Base-by-base conservation (phyloP, 345 rosid species). In the Atalantia buxifolia region DNA sequence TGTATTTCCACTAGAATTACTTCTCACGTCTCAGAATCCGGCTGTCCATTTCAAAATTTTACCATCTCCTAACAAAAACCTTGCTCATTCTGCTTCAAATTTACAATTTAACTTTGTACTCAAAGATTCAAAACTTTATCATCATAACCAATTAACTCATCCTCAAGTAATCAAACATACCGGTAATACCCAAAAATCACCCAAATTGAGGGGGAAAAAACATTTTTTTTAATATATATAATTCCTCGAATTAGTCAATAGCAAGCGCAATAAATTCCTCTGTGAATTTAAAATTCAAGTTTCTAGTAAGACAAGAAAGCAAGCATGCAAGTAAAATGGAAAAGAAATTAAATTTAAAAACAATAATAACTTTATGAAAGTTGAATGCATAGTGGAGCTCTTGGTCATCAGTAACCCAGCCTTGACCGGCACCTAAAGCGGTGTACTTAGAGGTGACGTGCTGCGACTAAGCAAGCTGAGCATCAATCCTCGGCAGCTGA, bases 391-490 rank as follows among this genome's bases (percentile, higher is more conserved):
- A 57, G 69, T 50, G 64, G 71, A 96, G 98, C 85, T 93, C 99
- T 80, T 92, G 91, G 40, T 92, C 98, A 74, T 93, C 98, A 2
- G 76, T 84, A 80, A 83, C 93, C 83, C 87, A 65, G 68, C 87
- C 93, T 48, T 89, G 97, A 57, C 71, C 78, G 33, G 78, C 87
- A 31, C 90, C 92, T 62, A 90, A 78, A 28, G 89, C 83, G 6
- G 98, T 90, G 92, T 94, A 96, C 85, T 94, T 96, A 10, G 89
- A 83, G 28, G 91, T 94, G 30, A 96, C 98, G 35, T 94, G 86
- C 84, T 92, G 98, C 35, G 98, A 94, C 92, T 94, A 95, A 30
- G 95, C 98, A 28, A 96, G 87, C 86, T 94, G 99, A 3, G 98
- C 93, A 61, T 96, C 99, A 50, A 96, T 96, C 84, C 98, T 89